Evolutionary conservation across 331 rosid genomes (phyloP), one percentile per base, ranked within the genome.

Genomic region (Cydonia oblonga): DNA sequence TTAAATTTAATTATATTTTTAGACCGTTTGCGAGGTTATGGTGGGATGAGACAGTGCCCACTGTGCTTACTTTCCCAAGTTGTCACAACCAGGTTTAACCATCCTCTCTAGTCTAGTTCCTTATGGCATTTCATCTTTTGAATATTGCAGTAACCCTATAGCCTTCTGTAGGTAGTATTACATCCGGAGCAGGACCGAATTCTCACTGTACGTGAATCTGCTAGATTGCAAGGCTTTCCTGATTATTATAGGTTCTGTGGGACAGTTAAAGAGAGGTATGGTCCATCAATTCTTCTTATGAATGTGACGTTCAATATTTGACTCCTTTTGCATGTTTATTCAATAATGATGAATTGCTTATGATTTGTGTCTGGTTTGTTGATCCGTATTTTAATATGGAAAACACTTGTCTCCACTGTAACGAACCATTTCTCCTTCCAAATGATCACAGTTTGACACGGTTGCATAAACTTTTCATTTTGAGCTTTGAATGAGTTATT

Each of bases 21-120:
- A 90, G 97, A 71, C 98, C 98, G 1, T 93, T 89, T 85, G 92
- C 84, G 22, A 87, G 98, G 57, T 68, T 93, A 54, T 93, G 98
- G 98, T 93, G 98, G 97, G 98, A 93, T 67, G 98, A 90, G 80
- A 93, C 98, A 16, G 88, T 93, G 70, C 84, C 98, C 46, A 93
- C 97, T 4, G 98, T 93, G 12, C 75, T 93, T 53, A 93, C 97
- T 1, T 67, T 81, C 76, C 88, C 97, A 22, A 84, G 81, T 66
- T 90, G 92, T 71, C 97, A 87, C 71, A 89, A 80, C 59, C 93
- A 89, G 86, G 95, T 90, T 70, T 79, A 61, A 23, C 60, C 57
- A 19, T 80, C 32, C 25, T 74, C 77, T 57, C 19, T 49, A 38
- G 23, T 28, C 40, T 51, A 67, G 53, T 56, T 74, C 66, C 25